phyloP scores from a whole-genome alignment of 2,329 filamentous ascomycete species.

The Microcyclosporella mali region DNA sequence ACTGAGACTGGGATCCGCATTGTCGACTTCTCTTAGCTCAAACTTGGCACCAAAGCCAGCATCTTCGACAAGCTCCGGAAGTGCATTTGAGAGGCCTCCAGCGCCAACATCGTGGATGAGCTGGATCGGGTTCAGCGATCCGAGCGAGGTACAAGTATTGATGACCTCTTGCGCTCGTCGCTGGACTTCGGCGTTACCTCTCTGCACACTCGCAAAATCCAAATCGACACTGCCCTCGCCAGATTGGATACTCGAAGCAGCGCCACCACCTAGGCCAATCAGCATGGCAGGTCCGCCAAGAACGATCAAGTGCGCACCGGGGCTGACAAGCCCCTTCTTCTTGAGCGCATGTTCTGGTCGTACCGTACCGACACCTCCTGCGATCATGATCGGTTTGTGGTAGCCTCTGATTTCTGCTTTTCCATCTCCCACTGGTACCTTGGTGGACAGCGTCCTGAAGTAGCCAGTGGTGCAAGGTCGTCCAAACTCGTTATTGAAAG shows the following conservation, averaged over 20 bases:
- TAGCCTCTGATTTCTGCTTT: slow-evolving; percentile 75
- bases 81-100: slow-evolving; percentile 75
- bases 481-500: slow-evolving; percentile 98
- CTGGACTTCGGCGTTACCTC: slow-evolving; percentile 95
- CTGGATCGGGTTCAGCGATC: slow-evolving; percentile 78
- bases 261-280: slow-evolving; percentile 91
- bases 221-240: slow-evolving; percentile 85
- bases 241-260: slow-evolving; percentile 83
- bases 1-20: slow-evolving; percentile 83
- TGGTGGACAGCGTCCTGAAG: slow-evolving; percentile 81
- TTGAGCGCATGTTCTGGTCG: slow-evolving; percentile 88
- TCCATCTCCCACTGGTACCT: slow-evolving; percentile 55
- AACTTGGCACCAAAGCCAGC: slow-evolving; percentile 86
- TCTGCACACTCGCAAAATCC: slow-evolving; percentile 94
- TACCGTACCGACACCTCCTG: slow-evolving; percentile 88
- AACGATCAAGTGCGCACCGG: slow-evolving; percentile 86
- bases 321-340: slow-evolving; percentile 66
- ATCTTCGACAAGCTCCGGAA: slow-evolving; percentile 87
- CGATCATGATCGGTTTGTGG: slow-evolving; percentile 98
- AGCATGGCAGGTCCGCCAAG: slow-evolving; percentile 96
- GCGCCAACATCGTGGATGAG: slow-evolving; percentile 98
- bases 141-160: slow-evolving; percentile 82
- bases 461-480: slow-evolving; percentile 81
- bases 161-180: slow-evolving; percentile 96
- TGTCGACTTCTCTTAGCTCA: slow-evolving; percentile 90